Base-by-base conservation (phyloP, 176 grass and related monocot species). In the Carex littledalei region DNA sequence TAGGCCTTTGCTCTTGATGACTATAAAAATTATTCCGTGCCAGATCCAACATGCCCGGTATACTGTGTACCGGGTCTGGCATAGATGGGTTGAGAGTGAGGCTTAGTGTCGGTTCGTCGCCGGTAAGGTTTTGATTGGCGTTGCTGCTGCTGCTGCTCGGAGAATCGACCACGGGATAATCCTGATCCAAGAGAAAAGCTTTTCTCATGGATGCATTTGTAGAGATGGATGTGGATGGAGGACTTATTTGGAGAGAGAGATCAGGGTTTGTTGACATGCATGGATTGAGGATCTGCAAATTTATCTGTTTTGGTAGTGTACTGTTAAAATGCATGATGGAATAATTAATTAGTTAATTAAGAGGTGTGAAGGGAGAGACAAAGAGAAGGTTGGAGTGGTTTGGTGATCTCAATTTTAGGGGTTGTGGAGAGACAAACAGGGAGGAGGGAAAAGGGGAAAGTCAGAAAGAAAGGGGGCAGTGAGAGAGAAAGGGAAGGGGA, bases 231-330 rank as follows among this genome's bases (percentile, higher is more conserved):
- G 81, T 35, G 26, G 87, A 68, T 16, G 92, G 95, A 4, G 84
- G 90, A 82, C 95, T 91, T 79, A 97, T 97, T 47, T 86, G 84
- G 17, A 97, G 92, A 54, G 91, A 94, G 35, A 97, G 95, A 84
- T 93, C 94, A 26, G 89, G 92, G 92, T 70, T 84, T 86, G 53
- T 80, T 90, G 47, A 80, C 67, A 79, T 88, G 88, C 58, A 89
- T 89, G 56, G 49, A 63, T 67, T 41, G 5, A 32, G 17, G 52
- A 73, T 73, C 24, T 45, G 31, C 39, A 52, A 56, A 49, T 63
- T 41, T 16, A 56, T 68, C 35, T 54, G 29, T 20, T 45, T 55
- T 39, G 22, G 45, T 18, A 68, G 22, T 76, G 20, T 12, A 83
- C 53, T 17, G 61, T 83, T 83, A 26, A 20, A 29, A 68, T 67